Percentiles rank a stretch among this genome's conserved stretches.
Conservation (phyloP, 306 rosid genomes). For the Abrus precatorius region DNA sequence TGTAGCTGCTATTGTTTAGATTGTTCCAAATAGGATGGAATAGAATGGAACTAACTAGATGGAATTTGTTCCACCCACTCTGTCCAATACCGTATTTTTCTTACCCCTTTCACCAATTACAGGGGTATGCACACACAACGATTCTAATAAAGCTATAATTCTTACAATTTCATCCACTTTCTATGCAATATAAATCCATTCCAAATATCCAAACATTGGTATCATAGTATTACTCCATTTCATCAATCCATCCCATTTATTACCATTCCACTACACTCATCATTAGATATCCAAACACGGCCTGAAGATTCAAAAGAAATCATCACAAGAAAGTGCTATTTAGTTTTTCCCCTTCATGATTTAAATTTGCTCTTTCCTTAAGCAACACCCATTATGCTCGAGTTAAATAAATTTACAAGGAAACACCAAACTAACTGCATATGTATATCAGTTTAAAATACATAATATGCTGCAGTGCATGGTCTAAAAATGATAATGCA, state of each 20-base stretch:
- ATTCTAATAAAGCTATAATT: neutral
- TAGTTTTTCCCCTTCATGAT: neutral
- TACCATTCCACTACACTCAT: neutral
- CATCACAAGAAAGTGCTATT: neutral
- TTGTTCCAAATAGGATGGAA: constrained; percentile 6
- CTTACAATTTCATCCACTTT: neutral
- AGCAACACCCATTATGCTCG: neutral
- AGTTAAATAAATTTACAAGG: constrained; percentile 17
- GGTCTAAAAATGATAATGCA: constrained; percentile 6
- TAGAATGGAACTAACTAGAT: neutral
- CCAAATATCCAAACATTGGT: neutral
- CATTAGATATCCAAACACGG: constrained; percentile 9
- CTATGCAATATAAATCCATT: neutral
- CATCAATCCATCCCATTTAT: neutral
- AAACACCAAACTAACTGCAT: constrained; percentile 8
- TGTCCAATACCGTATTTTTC: neutral
- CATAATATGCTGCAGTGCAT: constrained; percentile 10
- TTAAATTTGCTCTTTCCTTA: neutral
- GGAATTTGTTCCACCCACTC: neutral
- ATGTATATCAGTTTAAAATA: neutral
- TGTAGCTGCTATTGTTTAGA: neutral
- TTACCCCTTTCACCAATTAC: neutral
- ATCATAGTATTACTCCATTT: neutral
- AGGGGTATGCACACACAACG: neutral
- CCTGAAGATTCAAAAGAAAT: constrained; percentile 8